A percentile compares a stretch with the other conserved stretches of the same genome.
Evolutionary conservation across 208 protist species (phyloP).

Genomic region (Wallacemonas rigidus): DNA sequence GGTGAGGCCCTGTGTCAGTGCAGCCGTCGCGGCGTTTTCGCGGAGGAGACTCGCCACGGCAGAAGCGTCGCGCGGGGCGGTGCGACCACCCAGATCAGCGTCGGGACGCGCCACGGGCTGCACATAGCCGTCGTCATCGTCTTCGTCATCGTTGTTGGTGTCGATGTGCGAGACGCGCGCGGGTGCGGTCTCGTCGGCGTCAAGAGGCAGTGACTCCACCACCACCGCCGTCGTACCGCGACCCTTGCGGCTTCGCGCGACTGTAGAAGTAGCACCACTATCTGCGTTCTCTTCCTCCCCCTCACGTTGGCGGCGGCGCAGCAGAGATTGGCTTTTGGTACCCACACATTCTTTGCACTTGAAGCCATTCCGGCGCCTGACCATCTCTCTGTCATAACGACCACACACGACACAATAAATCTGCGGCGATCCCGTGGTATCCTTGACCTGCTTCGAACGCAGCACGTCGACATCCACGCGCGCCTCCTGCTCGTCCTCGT

Average conservation of each 20-base stretch:
- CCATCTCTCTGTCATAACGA: conserved; percentile 80
- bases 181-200: neutral
- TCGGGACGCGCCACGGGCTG: conserved; percentile 33
- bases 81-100: conserved; percentile 26
- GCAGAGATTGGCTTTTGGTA: conserved; percentile 67
- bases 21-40: conserved; percentile 21
- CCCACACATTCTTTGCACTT: conserved; percentile 84
- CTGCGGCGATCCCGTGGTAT: conserved; percentile 37
- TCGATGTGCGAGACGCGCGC: neutral
- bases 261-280: neutral
- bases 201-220: conserved; percentile 23
- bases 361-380: conserved; percentile 70
- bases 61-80: conserved; percentile 12
- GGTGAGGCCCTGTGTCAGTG: conserved; percentile 36
- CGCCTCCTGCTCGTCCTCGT: conserved; percentile 45
- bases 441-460: conserved; percentile 51
- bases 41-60: conserved; percentile 13
- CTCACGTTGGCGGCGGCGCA: conserved; percentile 59
- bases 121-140: conserved; percentile 34
- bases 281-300: conserved; percentile 17
- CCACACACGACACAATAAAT: conserved; percentile 86
- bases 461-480: conserved; percentile 70
- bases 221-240: conserved; percentile 24
- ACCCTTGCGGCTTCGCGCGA: neutral
- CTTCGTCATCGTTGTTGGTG: neutral